A percentile compares a stretch with the other conserved stretches of the same genome.
phyloP scores from a whole-genome alignment of 441 rosid species.

The Rhodomyrtus psidioides region DNA sequence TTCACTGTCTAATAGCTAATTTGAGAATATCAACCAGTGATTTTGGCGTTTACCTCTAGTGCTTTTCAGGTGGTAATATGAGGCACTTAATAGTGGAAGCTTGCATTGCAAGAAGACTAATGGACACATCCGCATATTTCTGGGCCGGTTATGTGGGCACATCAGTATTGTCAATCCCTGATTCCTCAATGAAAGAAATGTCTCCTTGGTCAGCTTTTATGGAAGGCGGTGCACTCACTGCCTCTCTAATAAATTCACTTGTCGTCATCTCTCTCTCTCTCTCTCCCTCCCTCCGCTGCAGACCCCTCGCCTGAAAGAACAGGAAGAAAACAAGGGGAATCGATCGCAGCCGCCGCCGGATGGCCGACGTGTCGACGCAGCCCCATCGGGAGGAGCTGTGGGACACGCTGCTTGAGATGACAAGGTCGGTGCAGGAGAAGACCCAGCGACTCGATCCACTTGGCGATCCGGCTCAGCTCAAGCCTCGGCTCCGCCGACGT shows the following conservation, averaged over 20 bases:
- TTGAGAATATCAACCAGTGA: neutral
- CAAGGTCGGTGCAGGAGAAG: too few species aligned
- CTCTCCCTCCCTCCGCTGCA: too few species aligned
- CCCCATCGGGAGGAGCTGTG: too few species aligned
- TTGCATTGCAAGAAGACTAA: constrained; percentile 58
- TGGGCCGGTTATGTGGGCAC: constrained; percentile 56
- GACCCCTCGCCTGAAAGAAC: too few species aligned
- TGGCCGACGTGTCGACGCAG: too few species aligned
- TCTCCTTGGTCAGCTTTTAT: constrained; percentile 55
- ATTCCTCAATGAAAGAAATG: constrained; percentile 28
- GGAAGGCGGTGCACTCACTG: constrained; percentile 49
- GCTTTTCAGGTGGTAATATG: constrained; percentile 48
- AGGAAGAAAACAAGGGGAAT: too few species aligned
- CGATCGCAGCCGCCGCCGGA: too few species aligned
- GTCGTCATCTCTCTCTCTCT: too few species aligned
- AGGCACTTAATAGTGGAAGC: constrained; percentile 75
- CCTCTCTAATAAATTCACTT: constrained; percentile 38
- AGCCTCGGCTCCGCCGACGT: too few species aligned
- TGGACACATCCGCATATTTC: constrained; percentile 51
- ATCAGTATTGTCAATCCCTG: constrained; percentile 24
- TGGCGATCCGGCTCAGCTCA: too few species aligned
- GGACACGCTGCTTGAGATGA: too few species aligned
- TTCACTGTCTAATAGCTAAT: neutral
- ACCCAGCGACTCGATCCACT: too few species aligned
- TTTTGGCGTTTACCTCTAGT: neutral